Percentiles rank a stretch among this genome's conserved stretches.
Conservation (phyloP, 1,284 basidiomycete species). For the Phylloporus sp. region DNA sequence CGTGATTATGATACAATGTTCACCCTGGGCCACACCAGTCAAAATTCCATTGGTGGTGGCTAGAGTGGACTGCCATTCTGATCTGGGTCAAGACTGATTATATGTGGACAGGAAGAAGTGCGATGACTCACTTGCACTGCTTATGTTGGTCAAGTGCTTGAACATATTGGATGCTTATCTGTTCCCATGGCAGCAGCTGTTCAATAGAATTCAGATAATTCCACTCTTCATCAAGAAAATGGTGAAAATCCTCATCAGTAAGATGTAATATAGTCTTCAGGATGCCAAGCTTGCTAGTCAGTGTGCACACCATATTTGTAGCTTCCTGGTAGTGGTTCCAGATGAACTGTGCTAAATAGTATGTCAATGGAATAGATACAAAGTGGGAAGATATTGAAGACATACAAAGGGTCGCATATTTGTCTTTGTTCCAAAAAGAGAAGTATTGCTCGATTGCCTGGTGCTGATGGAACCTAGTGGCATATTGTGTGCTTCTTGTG, state of each 20-base stretch:
- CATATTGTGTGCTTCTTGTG: background rate
- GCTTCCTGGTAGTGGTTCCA: background rate
- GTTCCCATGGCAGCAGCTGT: too few relatives aligned
- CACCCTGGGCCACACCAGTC: too few relatives aligned
- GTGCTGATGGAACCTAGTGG: slow-evolving; percentile 5
- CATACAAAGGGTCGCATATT: slow-evolving; percentile 11
- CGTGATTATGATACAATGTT: too few relatives aligned
- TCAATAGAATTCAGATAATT: background rate
- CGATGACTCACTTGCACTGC: too few relatives aligned
- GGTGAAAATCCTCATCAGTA: background rate
- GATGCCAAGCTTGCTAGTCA: background rate
- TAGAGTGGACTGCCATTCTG: too few relatives aligned
- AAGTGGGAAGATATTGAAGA: background rate
- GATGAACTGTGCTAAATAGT: background rate
- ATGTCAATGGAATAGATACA: background rate
- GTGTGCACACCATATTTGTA: background rate
- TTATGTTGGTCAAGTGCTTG: too few relatives aligned
- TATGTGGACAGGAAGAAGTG: too few relatives aligned
- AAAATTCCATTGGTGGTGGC: too few relatives aligned
- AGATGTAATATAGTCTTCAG: background rate
- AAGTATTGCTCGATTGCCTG: slow-evolving; percentile 18
- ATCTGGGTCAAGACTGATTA: too few relatives aligned
- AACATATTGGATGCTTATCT: too few relatives aligned
- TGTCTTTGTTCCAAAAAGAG: slow-evolving; percentile 17
- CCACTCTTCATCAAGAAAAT: background rate